Percentiles rank a stretch among this genome's conserved stretches.
Conservation (phyloP, 2,329 filamentous ascomycete genomes). For the Colletotrichum horii region DNA sequence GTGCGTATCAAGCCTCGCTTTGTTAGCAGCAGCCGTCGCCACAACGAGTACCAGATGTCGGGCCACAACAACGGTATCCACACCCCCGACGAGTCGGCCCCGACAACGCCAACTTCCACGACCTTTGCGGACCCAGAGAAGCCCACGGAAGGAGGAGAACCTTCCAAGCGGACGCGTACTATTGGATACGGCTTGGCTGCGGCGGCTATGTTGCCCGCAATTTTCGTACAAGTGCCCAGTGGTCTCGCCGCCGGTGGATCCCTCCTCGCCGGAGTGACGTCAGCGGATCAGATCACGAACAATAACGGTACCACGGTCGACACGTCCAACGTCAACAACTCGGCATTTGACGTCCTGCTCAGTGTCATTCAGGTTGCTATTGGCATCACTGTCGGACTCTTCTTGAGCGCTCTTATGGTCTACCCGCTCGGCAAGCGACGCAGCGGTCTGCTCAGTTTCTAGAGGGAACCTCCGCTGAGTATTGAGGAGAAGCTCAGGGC, state of each 20-base stretch:
- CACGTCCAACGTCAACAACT: constrained; percentile 37
- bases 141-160: constrained; percentile 26
- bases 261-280: constrained; percentile 61
- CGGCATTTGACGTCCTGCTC: constrained; percentile 59
- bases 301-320: constrained; percentile 38
- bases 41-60: constrained; percentile 19
- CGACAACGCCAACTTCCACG: background rate
- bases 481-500: background rate
- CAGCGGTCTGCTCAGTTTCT: constrained; percentile 57
- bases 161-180: constrained; percentile 35
- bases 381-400: constrained; percentile 66
- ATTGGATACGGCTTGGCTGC: constrained; percentile 80
- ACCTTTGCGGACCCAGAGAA: background rate
- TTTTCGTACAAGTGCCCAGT: constrained; percentile 74
- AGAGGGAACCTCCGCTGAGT: background rate
- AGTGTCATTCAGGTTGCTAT: constrained; percentile 67
- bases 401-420: constrained; percentile 59
- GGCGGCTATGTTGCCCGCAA: constrained; percentile 84
- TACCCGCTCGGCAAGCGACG: constrained; percentile 63
- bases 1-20: constrained; percentile 45
- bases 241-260: constrained; percentile 66
- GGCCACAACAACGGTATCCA: background rate
- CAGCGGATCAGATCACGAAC: constrained; percentile 58
- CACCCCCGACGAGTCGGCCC: constrained; percentile 9
- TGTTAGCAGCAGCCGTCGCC: constrained; percentile 30